phyloP scores from a whole-genome alignment of 73 alveolate genomes.

The Paramecium pentaurelia region DNA sequence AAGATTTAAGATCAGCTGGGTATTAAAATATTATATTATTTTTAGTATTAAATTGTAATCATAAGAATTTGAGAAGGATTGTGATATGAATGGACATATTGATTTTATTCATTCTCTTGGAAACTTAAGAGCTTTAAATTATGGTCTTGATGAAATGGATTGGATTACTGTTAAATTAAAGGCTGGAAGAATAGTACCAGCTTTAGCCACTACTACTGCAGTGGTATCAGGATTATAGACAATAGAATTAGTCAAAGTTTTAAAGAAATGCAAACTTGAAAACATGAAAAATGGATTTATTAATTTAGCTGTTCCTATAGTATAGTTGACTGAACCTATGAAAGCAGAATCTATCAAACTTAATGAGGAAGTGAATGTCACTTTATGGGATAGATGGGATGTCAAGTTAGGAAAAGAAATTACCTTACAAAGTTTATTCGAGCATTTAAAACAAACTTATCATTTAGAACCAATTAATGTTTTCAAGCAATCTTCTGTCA shows the following conservation, averaged over 20 bases:
- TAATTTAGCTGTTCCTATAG: slow-evolving; percentile 54
- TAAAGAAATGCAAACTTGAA: slow-evolving; percentile 25
- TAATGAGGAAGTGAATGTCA: slow-evolving; percentile 33
- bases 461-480: slow-evolving; percentile 14
- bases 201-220: slow-evolving; percentile 96
- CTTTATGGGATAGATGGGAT: slow-evolving; percentile 67
- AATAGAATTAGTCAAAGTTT: slow-evolving; percentile 80
- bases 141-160: slow-evolving; percentile 88
- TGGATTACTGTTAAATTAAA: slow-evolving; percentile 95
- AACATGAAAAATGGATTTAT: slow-evolving; percentile 60
- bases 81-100: slow-evolving; percentile 90
- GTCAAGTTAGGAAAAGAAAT: slow-evolving; percentile 39
- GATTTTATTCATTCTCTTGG: slow-evolving; percentile 94
- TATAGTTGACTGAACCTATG: slow-evolving; percentile 50
- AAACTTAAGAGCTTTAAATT: slow-evolving; percentile 86
- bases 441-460: slow-evolving; percentile 9
- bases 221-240: slow-evolving; percentile 94
- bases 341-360: slow-evolving; percentile 20
- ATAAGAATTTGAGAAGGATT: slow-evolving; percentile 93
- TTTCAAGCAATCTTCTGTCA: background rate
- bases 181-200: slow-evolving; percentile 98
- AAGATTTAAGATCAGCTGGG: slow-evolving; percentile 60
- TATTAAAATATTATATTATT: background rate
- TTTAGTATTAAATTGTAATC: slow-evolving; percentile 48
- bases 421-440: slow-evolving; percentile 29